A percentile compares a stretch with the other conserved stretches of the same genome.
phyloP scores from a whole-genome alignment of 2,329 filamentous ascomycete genomes.

The Corinectria fuckeliana region DNA sequence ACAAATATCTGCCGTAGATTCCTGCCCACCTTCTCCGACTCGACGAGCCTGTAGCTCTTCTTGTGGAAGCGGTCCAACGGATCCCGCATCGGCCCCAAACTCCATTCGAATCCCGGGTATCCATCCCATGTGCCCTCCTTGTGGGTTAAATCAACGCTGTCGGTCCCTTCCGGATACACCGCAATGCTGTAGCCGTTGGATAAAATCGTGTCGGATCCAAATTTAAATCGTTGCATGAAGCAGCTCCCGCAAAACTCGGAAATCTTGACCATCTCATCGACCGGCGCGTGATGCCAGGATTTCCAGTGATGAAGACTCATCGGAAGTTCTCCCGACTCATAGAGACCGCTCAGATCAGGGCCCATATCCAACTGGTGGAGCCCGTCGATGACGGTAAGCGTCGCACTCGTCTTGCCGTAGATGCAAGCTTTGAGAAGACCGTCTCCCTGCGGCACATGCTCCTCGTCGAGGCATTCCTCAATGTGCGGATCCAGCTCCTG shows the following conservation, averaged over 20 bases:
- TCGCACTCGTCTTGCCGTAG: constrained; percentile 58
- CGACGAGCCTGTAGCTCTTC: constrained; percentile 57
- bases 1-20: constrained; percentile 63
- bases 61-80: constrained; percentile 50
- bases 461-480: constrained; percentile 52
- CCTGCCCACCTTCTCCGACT: constrained; percentile 50
- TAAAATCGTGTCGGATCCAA: constrained; percentile 55
- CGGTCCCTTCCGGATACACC: constrained; percentile 51
- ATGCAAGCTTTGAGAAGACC: constrained; percentile 64
- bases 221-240: constrained; percentile 62
- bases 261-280: constrained; percentile 57
- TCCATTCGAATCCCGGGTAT: constrained; percentile 57
- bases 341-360: constrained; percentile 64
- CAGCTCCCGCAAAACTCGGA: constrained; percentile 63
- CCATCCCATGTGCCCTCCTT: constrained; percentile 63
- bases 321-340: constrained; percentile 61
- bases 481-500: constrained; percentile 54
- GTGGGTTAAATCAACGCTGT: constrained; percentile 50
- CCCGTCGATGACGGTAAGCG: constrained; percentile 61
- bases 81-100: constrained; percentile 58
- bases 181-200: constrained; percentile 66
- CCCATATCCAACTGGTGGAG: constrained; percentile 65
- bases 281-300: constrained; percentile 60
- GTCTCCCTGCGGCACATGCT: constrained; percentile 53
- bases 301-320: constrained; percentile 70